These are phyloP conservation scores for Capsella bursapastoris DNA, from an alignment of 345 rosid species.

Conservation along the genomic window DNA sequence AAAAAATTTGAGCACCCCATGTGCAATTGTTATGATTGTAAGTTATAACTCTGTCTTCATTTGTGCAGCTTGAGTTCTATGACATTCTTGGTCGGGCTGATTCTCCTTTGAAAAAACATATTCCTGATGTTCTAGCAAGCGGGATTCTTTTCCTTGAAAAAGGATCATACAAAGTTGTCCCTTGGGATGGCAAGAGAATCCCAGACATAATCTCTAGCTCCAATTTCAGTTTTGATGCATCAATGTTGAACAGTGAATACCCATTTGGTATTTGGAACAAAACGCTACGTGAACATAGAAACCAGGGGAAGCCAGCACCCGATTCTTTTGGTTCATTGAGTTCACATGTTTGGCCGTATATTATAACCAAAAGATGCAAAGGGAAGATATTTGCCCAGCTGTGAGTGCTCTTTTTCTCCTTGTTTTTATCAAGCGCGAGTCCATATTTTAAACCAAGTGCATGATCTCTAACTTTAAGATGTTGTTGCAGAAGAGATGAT, in stretches of 20 bases:
- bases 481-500: conserved; percentile 74
- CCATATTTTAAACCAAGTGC: conserved; percentile 5
- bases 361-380: conserved; percentile 85
- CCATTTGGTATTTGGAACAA: conserved; percentile 87
- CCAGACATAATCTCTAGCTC: conserved; percentile 62
- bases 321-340: conserved; percentile 49
- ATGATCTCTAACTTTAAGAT: conserved; percentile 28
- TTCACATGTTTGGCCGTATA: conserved; percentile 75
- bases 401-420: conserved; percentile 54
- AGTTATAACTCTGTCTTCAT: conserved; percentile 29
- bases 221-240: conserved; percentile 50
- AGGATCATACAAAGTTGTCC: conserved; percentile 63
- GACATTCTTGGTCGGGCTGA: conserved; percentile 49
- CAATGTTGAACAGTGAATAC: conserved; percentile 51
- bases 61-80: conserved; percentile 87
- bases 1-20: conserved; percentile 8
- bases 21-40: conserved; percentile 35
- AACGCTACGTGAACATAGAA: conserved; percentile 61
- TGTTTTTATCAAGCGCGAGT: neutral
- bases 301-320: conserved; percentile 49
- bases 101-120: conserved; percentile 64
- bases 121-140: conserved; percentile 79
- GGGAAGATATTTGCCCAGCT: conserved; percentile 86
- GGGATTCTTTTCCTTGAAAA: conserved; percentile 76
- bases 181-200: conserved; percentile 92